Evolutionary conservation across 768 basidiomycete species (phyloP), one percentile per base, ranked within the genome.

Genomic region (Tulasnella sp.): DNA sequence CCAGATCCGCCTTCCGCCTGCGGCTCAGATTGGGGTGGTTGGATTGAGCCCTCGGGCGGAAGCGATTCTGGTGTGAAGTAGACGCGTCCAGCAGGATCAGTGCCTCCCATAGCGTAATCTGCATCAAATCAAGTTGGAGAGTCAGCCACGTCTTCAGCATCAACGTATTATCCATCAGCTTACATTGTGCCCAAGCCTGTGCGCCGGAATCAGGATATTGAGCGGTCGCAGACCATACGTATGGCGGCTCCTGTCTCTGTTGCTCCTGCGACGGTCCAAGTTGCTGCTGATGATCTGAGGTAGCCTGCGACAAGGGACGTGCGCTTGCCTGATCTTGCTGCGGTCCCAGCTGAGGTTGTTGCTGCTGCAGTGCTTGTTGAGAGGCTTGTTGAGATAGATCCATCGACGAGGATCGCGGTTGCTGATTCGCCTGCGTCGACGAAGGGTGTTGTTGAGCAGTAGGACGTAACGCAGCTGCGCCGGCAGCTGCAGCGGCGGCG

Each of bases 151-250:
- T 22, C 2, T 21, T 4, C 15, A 29, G 27, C 19, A 3, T 4
- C 57, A 25, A 5, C 1, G 12, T n/a, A 22, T 2, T 8, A 12
- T 1, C 17, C 22, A n/a, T 21, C 2, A 12, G 44, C 57, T 31
- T 30, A 59, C 57, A 92, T 64, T 82, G 78, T 4, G 86, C 88
- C 88, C 88, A 91, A 0, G 85, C 85, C 67, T 90, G 87, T 21
- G 83, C 87, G 62, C 88, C 88, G 56, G 81, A 79, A 68, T 92
- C 88, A 15, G 80, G 70, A 64, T 92, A 92, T 21, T 80, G 81
- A 50, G 74, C 72, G 27, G 73, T 76, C 3, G 86, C 84, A 63
- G 88, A 80, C 66, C 78, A 90, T 8, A 72, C 69, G 57, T 73
- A 80, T 12, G 79, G 79, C 8, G 78, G 78, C 19, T 75, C 76